Evolutionary conservation across 2,329 filamentous ascomycete genomes (phyloP).

Genomic region (Colletotrichum sublineola): DNA sequence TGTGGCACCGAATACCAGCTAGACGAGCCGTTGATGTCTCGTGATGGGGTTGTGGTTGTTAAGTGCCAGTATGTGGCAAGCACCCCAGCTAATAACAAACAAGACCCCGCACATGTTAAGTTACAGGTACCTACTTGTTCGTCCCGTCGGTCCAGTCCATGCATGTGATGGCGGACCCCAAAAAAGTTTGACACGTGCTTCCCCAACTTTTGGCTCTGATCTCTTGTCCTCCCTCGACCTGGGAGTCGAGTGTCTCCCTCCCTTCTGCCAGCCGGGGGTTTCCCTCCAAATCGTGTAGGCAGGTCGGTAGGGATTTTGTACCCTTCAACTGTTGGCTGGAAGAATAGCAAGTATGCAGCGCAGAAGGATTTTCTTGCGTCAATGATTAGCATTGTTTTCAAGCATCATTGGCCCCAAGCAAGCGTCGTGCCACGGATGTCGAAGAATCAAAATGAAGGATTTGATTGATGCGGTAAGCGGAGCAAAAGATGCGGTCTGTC

Average conservation of each 20-base stretch:
- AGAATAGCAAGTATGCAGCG: neutral
- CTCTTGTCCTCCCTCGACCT: conserved; percentile 13
- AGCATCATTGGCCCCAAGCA: conserved; percentile 7
- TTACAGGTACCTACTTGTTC: conserved; percentile 18
- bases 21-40: conserved; percentile 28
- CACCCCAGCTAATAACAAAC: rapidly evolving
- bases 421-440: neutral
- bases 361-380: conserved; percentile 11
- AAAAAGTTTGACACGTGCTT: conserved; percentile 43
- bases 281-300: neutral
- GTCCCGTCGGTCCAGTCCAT: conserved; percentile 30
- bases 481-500: conserved; percentile 30
- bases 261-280: neutral
- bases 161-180: conserved; percentile 41
- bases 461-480: conserved; percentile 9
- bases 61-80: neutral
- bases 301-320: neutral
- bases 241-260: neutral
- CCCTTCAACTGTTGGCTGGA: neutral
- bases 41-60: conserved; percentile 19
- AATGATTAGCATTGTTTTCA: conserved; percentile 4
- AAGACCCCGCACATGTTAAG: conserved; percentile 26
- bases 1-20: conserved; percentile 43
- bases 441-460: neutral
- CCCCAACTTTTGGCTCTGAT: conserved; percentile 33